phyloP scores from a whole-genome alignment of 352 stramenopile genomes.

The Globisporangium perplexum region DNA sequence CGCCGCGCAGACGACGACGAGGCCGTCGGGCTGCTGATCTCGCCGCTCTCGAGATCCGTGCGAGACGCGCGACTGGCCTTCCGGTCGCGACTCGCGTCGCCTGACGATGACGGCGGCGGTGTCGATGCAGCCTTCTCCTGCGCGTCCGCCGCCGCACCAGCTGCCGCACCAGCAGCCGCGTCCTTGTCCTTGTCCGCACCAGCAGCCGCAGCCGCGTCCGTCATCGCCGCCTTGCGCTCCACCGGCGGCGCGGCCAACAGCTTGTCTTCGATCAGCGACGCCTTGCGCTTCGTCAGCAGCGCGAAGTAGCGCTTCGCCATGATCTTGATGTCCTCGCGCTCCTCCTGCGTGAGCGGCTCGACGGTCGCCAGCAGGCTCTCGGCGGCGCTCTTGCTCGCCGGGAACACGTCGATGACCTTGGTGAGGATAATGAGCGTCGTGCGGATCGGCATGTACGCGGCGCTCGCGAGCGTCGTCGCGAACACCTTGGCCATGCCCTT shows the following conservation, averaged over 20 bases:
- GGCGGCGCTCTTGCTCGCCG: slow-evolving; percentile 45
- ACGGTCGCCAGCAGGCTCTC: slow-evolving; percentile 62
- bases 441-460: slow-evolving; percentile 81
- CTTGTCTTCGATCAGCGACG: slow-evolving; percentile 60
- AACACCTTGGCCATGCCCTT: slow-evolving; percentile 64
- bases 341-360: slow-evolving; percentile 67
- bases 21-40: slow-evolving; percentile 25
- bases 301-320: slow-evolving; percentile 87
- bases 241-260: slow-evolving; percentile 26
- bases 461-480: slow-evolving; percentile 46
- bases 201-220: slow-evolving; percentile 13
- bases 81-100: slow-evolving; percentile 3
- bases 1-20: slow-evolving; percentile 6
- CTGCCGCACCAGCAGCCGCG: not conserved
- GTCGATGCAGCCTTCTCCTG: not conserved
- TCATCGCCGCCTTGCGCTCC: slow-evolving; percentile 18
- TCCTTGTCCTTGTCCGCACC: slow-evolving; percentile 8
- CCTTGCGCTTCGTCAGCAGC: slow-evolving; percentile 72
- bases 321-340: slow-evolving; percentile 87
- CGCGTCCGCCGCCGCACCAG: not conserved
- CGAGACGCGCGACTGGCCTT: slow-evolving; percentile 20
- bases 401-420: slow-evolving; percentile 87
- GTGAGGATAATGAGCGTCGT: slow-evolving; percentile 85
- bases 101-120: slow-evolving; percentile 4
- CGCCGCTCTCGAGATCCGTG: slow-evolving; percentile 42